phyloP scores from a whole-genome alignment of 2,329 filamentous ascomycete species.

The Mycosphaerella arachidis region DNA sequence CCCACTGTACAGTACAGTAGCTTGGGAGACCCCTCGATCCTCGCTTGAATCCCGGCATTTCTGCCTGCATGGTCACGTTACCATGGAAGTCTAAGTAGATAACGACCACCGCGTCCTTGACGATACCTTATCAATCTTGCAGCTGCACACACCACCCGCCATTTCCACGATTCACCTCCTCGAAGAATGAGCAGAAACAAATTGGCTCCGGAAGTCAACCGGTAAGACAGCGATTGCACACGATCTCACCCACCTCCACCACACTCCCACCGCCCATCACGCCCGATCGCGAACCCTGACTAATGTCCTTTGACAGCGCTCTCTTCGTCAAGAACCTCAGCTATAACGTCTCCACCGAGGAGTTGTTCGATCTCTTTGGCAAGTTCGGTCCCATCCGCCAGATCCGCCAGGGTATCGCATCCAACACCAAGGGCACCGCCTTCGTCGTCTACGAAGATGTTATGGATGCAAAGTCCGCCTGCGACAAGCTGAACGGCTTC shows the following conservation, averaged over 20 bases:
- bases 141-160: constrained; percentile 30
- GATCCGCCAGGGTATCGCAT: constrained; percentile 96
- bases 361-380: constrained; percentile 97
- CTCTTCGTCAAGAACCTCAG: constrained; percentile 99
- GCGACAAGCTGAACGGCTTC: constrained; percentile 99
- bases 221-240: constrained; percentile 54
- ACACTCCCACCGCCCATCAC: constrained; percentile 1
- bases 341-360: constrained; percentile 98
- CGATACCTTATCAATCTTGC: not conserved
- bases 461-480: constrained; percentile 96
- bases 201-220: constrained; percentile 99
- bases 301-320: constrained; percentile 60
- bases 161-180: not conserved
- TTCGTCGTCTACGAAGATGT: constrained; percentile 99
- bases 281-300: constrained; percentile 8
- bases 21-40: too few species aligned
- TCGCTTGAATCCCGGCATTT: too few species aligned
- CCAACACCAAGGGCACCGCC: constrained; percentile 95
- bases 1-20: too few species aligned
- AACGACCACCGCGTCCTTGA: too few species aligned
- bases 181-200: constrained; percentile 93
- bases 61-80: too few species aligned
- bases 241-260: not conserved
- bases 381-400: constrained; percentile 64
- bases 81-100: too few species aligned